These are phyloP conservation scores for Suillus weaverae DNA, from an alignment of 768 basidiomycete species.

Conservation along the genomic window DNA sequence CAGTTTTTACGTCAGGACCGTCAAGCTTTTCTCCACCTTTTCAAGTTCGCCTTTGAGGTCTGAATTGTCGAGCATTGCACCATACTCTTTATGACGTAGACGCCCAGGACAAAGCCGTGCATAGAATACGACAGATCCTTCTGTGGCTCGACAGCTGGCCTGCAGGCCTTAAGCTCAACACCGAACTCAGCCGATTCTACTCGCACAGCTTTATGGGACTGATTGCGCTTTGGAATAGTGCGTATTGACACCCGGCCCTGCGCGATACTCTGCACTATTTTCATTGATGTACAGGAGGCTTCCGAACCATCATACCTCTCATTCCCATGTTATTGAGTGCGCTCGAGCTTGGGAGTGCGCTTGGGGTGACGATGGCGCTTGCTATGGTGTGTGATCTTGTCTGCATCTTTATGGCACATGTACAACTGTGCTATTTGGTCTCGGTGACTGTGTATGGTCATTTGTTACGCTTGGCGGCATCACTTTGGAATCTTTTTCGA, in stretches of 20 bases:
- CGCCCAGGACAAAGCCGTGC: conserved; percentile 20
- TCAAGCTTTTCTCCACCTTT: conserved; percentile 41
- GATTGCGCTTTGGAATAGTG: conserved; percentile 73
- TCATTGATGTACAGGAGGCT: conserved; percentile 8
- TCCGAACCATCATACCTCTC: conserved; percentile 29
- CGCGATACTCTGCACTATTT: background rate
- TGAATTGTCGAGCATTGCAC: background rate
- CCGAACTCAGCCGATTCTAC: conserved; percentile 86
- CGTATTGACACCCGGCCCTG: conserved; percentile 28
- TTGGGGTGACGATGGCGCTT: conserved; percentile 65
- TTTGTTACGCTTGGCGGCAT: conserved; percentile 57
- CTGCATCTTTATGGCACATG: conserved; percentile 65
- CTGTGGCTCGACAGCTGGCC: conserved; percentile 95
- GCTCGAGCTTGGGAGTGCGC: conserved; percentile 37
- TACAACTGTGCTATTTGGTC: conserved; percentile 67
- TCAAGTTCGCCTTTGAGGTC: conserved; percentile 44
- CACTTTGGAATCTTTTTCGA: conserved; percentile 88
- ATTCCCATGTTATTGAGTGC: conserved; percentile 31
- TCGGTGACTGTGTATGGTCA: conserved; percentile 61
- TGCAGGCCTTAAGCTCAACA: conserved; percentile 93
- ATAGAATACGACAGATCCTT: conserved; percentile 51
- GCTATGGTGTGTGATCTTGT: conserved; percentile 69
- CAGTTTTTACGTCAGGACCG: conserved; percentile 70
- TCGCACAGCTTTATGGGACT: conserved; percentile 68
- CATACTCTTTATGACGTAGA: conserved; percentile 1